phyloP scores from a whole-genome alignment of 1,139 yeast genomes.

The Protomyces inundatus region DNA sequence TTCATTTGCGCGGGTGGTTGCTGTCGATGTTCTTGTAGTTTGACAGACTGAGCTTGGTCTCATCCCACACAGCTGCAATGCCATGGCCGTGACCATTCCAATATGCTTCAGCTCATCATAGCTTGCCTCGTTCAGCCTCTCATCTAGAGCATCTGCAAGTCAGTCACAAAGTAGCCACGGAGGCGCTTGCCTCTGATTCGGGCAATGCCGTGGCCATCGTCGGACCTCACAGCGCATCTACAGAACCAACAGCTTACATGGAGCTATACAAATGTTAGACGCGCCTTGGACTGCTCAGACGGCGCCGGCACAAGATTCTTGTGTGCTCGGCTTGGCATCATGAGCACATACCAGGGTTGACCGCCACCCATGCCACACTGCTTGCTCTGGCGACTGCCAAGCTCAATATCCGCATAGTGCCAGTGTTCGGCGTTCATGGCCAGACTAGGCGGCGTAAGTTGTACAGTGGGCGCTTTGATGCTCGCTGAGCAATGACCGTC shows the following conservation, averaged over 20 bases:
- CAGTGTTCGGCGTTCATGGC: constrained; percentile 8
- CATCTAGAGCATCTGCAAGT: too few relatives aligned
- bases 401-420: constrained; percentile 19
- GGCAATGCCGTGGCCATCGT: too few relatives aligned
- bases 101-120: too few relatives aligned
- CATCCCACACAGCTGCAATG: too few relatives aligned
- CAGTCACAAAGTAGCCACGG: too few relatives aligned
- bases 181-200: too few relatives aligned
- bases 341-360: constrained; percentile 3
- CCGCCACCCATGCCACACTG: constrained; percentile 21
- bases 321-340: constrained; percentile 5
- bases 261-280: background rate
- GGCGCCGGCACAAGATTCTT: background rate
- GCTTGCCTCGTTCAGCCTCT: too few relatives aligned
- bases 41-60: too few relatives aligned
- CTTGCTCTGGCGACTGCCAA: constrained; percentile 5
- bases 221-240: too few relatives aligned
- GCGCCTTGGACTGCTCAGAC: background rate
- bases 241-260: too few relatives aligned
- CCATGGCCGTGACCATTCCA: too few relatives aligned
- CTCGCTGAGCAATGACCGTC: constrained; percentile 5
- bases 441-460: constrained; percentile 4
- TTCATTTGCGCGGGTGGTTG: background rate
- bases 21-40: too few relatives aligned
- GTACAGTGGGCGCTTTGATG: background rate